Conservation (phyloP, 1,284 basidiomycete species). For the Ganoderma lucidum region DNA sequence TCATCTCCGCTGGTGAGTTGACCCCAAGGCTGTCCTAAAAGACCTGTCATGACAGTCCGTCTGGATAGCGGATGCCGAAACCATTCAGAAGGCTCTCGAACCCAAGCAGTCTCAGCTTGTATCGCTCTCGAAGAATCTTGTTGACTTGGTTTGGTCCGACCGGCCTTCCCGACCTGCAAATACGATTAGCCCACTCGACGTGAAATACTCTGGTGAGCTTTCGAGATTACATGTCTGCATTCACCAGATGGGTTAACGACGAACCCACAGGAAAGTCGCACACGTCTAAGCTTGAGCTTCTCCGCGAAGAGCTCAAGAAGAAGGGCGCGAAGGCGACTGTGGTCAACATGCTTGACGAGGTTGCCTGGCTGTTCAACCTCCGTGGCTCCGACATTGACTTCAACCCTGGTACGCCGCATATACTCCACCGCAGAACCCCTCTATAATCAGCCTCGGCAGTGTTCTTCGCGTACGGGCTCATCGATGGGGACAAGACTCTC, state of each 20-base stretch:
- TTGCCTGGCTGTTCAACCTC: conserved; percentile 95
- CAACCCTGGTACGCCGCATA: conserved; percentile 72
- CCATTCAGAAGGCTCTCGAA: conserved; percentile 60
- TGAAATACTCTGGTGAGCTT: conserved; percentile 67
- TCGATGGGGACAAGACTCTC: conserved; percentile 71
- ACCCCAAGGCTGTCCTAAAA: not conserved
- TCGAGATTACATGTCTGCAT: not conserved
- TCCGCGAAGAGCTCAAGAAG: conserved; percentile 73
- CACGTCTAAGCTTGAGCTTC: conserved; percentile 68
- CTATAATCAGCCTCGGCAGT: conserved; percentile 56
- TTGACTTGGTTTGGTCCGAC: conserved; percentile 85
- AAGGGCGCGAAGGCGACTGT: conserved; percentile 75
- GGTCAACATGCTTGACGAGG: conserved; percentile 87
- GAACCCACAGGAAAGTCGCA: conserved; percentile 63
- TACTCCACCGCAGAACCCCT: not conserved
- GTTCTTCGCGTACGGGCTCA: conserved; percentile 92
- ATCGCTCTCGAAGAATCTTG: conserved; percentile 74
- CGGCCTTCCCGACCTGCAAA: conserved; percentile 79
- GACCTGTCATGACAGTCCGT: not conserved
- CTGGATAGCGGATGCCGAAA: conserved; percentile 63
- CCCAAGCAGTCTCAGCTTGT: conserved; percentile 67
- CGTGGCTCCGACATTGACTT: conserved; percentile 93
- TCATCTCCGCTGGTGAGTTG: conserved; percentile 71
- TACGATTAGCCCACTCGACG: conserved; percentile 73
- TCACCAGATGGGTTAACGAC: not conserved